A percentile compares a stretch with the other conserved stretches of the same genome.
Evolutionary conservation across 805 yeast genomes (phyloP).

Genomic region (Candida koratica): DNA sequence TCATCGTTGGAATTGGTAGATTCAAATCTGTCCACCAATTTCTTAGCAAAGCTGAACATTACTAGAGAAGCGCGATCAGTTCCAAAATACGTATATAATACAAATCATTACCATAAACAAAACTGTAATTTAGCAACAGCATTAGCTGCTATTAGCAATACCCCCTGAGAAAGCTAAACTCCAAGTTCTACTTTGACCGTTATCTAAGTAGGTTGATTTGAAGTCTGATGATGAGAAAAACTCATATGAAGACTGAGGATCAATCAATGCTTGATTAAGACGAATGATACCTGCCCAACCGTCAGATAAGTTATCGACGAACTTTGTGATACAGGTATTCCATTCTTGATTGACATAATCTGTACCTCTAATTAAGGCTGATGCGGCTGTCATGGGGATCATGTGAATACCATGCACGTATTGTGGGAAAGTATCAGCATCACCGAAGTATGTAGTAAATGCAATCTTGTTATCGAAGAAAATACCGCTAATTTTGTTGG

Average conservation of each 20-base stretch:
- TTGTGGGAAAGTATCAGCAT: slow-evolving; percentile 35
- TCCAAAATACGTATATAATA: slow-evolving; percentile 2
- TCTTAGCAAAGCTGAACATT: slow-evolving; percentile 45
- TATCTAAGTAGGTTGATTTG: slow-evolving; percentile 43
- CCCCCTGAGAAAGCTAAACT: slow-evolving; percentile 58
- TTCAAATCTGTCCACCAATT: slow-evolving; percentile 38
- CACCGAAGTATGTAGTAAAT: slow-evolving; percentile 71
- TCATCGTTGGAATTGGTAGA: slow-evolving; percentile 25
- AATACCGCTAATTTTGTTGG: slow-evolving; percentile 69
- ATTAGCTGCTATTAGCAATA: slow-evolving; percentile 18
- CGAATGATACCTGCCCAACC: slow-evolving; percentile 76
- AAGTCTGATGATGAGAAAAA: slow-evolving; percentile 45
- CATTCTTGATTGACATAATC: slow-evolving; percentile 60
- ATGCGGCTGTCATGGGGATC: slow-evolving; percentile 68
- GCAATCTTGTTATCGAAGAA: slow-evolving; percentile 68
- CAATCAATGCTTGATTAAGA: slow-evolving; percentile 69
- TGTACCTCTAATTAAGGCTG: slow-evolving; percentile 55
- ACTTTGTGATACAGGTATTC: slow-evolving; percentile 44
- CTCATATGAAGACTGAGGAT: slow-evolving; percentile 57
- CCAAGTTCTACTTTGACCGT: slow-evolving; percentile 65
- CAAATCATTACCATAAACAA: too few relatives aligned
- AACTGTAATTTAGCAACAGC: too few relatives aligned
- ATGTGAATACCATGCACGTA: slow-evolving; percentile 78
- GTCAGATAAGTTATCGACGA: slow-evolving; percentile 46
- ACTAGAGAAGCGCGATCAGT: not conserved